Conservation (phyloP, 257 asterid species). For the Lantana camara region DNA sequence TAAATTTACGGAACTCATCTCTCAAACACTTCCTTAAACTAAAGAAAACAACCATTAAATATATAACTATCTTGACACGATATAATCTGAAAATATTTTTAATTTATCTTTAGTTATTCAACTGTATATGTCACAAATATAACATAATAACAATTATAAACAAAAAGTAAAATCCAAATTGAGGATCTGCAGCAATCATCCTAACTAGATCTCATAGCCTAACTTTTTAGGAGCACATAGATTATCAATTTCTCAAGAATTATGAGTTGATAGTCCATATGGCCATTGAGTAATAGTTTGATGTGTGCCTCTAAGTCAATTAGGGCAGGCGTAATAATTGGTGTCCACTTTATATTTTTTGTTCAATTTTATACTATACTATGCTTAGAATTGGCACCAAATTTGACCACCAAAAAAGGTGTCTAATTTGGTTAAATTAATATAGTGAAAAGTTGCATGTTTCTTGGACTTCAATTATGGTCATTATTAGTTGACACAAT, state of each 20-base stretch:
- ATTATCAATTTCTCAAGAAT: constrained; percentile 40
- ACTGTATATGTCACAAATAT: too few species aligned
- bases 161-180: background rate
- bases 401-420: constrained; percentile 29
- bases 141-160: background rate
- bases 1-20: too few species aligned
- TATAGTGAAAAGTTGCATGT: constrained; percentile 17
- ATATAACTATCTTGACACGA: too few species aligned
- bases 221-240: constrained; percentile 70
- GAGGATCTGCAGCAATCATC: constrained; percentile 50
- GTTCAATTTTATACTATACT: constrained; percentile 16
- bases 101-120: too few species aligned
- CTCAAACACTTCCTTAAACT: too few species aligned
- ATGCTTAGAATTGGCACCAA: constrained; percentile 28
- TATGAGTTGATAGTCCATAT: constrained; percentile 47
- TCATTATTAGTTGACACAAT: constrained; percentile 12
- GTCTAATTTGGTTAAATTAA: constrained; percentile 21
- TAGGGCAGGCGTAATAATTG: constrained; percentile 49
- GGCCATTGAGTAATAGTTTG: constrained; percentile 53
- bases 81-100: too few species aligned
- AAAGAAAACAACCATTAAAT: too few species aligned
- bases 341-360: constrained; percentile 40
- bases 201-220: constrained; percentile 57
- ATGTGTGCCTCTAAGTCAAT: constrained; percentile 49
- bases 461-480: constrained; percentile 24